phyloP scores from a whole-genome alignment of 2,329 filamentous ascomycete genomes.

The Gnomoniopsis sp. region DNA sequence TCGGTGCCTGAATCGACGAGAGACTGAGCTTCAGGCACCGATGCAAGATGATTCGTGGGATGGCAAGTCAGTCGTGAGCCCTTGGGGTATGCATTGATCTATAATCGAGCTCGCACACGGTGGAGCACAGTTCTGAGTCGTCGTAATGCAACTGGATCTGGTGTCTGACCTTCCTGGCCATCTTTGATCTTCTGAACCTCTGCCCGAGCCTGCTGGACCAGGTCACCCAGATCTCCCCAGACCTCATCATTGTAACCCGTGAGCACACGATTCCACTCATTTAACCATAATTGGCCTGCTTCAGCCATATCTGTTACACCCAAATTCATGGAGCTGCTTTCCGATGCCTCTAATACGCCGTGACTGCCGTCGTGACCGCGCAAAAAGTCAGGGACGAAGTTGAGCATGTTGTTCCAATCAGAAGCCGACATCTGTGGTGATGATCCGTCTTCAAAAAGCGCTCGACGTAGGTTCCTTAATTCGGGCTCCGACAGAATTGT shows the following conservation, averaged over 20 bases:
- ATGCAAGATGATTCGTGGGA: neutral
- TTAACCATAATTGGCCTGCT: conserved; percentile 45
- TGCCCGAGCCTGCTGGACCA: conserved; percentile 52
- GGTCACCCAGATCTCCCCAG: conserved; percentile 60
- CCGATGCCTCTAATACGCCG: conserved; percentile 16
- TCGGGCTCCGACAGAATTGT: conserved; percentile 27
- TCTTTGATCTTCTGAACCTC: conserved; percentile 48
- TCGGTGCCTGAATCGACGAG: too few species aligned
- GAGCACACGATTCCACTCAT: conserved; percentile 55
- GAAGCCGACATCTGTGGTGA: conserved; percentile 15
- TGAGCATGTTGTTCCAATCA: conserved; percentile 45
- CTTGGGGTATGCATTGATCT: neutral
- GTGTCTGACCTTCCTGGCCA: conserved; percentile 20
- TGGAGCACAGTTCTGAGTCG: conserved; percentile 37
- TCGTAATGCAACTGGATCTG: conserved; percentile 32
- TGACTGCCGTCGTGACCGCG: conserved; percentile 19
- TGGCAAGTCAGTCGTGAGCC: neutral
- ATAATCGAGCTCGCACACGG: conserved; percentile 32
- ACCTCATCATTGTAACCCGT: conserved; percentile 61
- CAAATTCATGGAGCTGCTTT: conserved; percentile 28
- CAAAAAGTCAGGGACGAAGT: conserved; percentile 47
- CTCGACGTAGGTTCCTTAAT: conserved; percentile 30
- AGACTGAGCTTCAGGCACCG: neutral
- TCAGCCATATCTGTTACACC: conserved; percentile 37
- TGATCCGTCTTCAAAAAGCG: conserved; percentile 32